Conservation (phyloP, 2,329 filamentous ascomycete genomes). For the Cercospora nicotianae region DNA sequence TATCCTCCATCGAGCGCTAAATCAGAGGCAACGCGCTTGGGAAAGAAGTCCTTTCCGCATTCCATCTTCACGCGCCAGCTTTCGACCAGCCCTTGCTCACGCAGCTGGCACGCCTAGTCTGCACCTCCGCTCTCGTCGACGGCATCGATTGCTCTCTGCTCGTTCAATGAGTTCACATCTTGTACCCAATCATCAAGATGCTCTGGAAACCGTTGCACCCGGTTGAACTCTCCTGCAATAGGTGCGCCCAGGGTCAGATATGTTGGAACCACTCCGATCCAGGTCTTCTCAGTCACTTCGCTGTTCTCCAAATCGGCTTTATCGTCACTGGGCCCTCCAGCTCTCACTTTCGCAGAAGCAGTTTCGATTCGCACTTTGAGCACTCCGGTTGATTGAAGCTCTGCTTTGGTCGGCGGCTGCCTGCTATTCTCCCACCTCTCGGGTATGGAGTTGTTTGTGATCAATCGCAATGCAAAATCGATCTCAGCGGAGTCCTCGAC, state of each 20-base stretch:
- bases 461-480: slow-evolving; percentile 72
- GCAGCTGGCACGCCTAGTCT: background rate
- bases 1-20: background rate
- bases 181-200: slow-evolving; percentile 60
- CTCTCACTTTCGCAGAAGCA: slow-evolving; percentile 73
- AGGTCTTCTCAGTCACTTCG: slow-evolving; percentile 53
- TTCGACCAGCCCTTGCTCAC: background rate
- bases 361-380: slow-evolving; percentile 66
- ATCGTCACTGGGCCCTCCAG: slow-evolving; percentile 64
- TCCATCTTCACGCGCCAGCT: background rate
- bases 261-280: slow-evolving; percentile 65
- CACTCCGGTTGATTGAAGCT: slow-evolving; percentile 74
- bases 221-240: slow-evolving; percentile 60
- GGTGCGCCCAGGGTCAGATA: slow-evolving; percentile 65
- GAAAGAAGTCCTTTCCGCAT: slow-evolving; percentile 24
- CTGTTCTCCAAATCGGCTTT: slow-evolving; percentile 54
- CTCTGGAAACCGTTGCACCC: slow-evolving; percentile 58
- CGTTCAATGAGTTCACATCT: slow-evolving; percentile 46
- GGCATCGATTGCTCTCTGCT: slow-evolving; percentile 39
- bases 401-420: slow-evolving; percentile 67
- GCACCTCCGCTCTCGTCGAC: slow-evolving; percentile 27
- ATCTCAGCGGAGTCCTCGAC: slow-evolving; percentile 75
- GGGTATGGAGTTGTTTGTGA: slow-evolving; percentile 72
- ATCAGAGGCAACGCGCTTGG: slow-evolving; percentile 19
- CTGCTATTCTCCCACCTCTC: slow-evolving; percentile 69